Percentiles rank a stretch among this genome's conserved stretches.
phyloP scores from a whole-genome alignment of 2,329 filamentous ascomycete species.

The Ceratocystis huliohia region DNA sequence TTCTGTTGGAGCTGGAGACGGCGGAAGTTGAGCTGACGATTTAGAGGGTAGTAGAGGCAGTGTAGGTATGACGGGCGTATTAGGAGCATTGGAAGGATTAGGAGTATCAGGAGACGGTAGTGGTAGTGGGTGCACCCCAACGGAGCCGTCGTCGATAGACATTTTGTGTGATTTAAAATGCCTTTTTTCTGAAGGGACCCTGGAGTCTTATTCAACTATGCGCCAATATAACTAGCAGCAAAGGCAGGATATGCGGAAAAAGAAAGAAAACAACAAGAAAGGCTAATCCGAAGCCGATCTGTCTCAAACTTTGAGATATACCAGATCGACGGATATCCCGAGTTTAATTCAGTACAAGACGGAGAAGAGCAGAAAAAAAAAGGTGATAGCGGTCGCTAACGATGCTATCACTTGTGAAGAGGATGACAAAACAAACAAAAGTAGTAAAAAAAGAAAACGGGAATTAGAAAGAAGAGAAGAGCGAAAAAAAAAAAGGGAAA shows the following conservation, averaged over 20 bases:
- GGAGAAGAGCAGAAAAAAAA: neutral
- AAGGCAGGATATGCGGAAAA: neutral
- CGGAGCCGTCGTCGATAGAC: slow-evolving; percentile 6
- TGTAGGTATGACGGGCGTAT: neutral
- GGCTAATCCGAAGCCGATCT: neutral
- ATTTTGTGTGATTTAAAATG: neutral
- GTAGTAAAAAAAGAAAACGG: neutral
- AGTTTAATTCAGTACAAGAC: neutral
- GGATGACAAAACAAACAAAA: neutral
- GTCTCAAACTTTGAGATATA: slow-evolving; percentile 3
- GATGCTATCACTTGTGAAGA: neutral
- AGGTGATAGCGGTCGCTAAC: neutral
- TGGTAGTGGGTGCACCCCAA: neutral
- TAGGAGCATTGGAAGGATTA: neutral
- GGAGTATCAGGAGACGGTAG: slow-evolving; percentile 5
- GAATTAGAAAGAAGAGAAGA: neutral
- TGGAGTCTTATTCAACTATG: neutral
- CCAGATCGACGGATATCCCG: neutral
- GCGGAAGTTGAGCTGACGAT: slow-evolving; percentile 5
- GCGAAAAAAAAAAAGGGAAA: neutral
- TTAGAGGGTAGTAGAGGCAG: neutral
- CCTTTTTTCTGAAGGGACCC: neutral
- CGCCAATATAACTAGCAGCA: neutral
- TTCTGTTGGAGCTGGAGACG: slow-evolving; percentile 12
- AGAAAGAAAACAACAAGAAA: neutral